Base-by-base conservation (phyloP, 441 rosid genomes). In the Hypseocharis bilobata region DNA sequence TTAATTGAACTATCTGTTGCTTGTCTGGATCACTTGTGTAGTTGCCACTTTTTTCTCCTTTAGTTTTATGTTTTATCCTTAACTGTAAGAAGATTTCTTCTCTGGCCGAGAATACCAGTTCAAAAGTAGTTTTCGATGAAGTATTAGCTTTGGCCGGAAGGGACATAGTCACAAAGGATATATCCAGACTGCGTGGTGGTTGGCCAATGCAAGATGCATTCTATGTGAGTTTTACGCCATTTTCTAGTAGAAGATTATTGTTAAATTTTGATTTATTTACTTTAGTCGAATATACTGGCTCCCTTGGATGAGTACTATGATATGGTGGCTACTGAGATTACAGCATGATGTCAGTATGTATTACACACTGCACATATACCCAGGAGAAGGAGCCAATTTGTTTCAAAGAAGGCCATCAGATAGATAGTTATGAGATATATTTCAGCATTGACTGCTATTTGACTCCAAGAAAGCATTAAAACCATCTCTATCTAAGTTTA, bases 171-270 rank as follows among this genome's bases (percentile, higher is more conserved):
- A 94, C 99, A 16, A 94, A 94, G 84, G 97, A 94, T 79, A 87
- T 94, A 81, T 84, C 97, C 70, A 86, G 99, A 77, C 70, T 94
- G 73, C 96, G 97, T 77, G 97, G 97, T 74, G 99, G 97, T 74
- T 94, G 99, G 99, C 89, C 97, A 68, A 84, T 94, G 99, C 99
- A 89, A 77, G 96, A 94, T 77, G 94, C 86, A 66, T 94, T 94
- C 77, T 82, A 83, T 74, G 99, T 91, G 80, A 86, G 99, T 75
- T 27, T 34, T 67, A 44, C 63, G 70, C 51, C 55, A 64, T 65
- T 60, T 74, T 54, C 54, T n/a, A 51, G 29, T 60, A 27, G 26
- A 28, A 60, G 38, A 42, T 55, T 63, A 4, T 51, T 59, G 27
- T 47, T 68, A 10, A 59, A 11, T 4, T 65, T 44, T 60, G 20